Evolutionary conservation across 768 basidiomycete species (phyloP).

Genomic region (Hirschioporus abietinus): DNA sequence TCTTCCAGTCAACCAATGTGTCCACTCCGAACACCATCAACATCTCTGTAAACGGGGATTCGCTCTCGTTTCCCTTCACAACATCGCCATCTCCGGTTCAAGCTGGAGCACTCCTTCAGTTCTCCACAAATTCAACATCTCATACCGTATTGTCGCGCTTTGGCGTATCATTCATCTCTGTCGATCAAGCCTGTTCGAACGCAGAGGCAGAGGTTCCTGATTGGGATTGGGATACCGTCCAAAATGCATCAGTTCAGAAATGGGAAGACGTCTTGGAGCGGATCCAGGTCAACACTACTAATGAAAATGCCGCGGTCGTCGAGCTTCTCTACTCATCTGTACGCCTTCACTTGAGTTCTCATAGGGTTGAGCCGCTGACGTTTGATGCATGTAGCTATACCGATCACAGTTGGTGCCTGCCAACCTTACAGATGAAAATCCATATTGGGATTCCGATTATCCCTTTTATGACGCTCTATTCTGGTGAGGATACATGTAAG

Average conservation of each 20-base stretch:
- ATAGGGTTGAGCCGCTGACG: neutral
- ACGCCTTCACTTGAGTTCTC: constrained; percentile 9
- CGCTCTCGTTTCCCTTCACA: constrained; percentile 34
- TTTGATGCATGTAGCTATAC: constrained; percentile 35
- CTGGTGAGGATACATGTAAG: constrained; percentile 29
- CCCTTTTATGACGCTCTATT: constrained; percentile 50
- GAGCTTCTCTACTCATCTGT: constrained; percentile 46
- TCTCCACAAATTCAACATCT: constrained; percentile 24
- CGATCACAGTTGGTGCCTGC: constrained; percentile 46
- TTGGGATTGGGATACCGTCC: constrained; percentile 41
- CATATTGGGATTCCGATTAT: constrained; percentile 40
- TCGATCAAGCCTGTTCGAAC: constrained; percentile 20
- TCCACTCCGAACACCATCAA: constrained; percentile 30
- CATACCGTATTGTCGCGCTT: constrained; percentile 22
- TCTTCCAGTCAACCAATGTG: constrained; percentile 33
- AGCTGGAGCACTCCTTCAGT: constrained; percentile 40
- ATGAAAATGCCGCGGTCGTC: constrained; percentile 37
- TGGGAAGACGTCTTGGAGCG: constrained; percentile 42
- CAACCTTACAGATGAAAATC: constrained; percentile 45
- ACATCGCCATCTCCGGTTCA: constrained; percentile 32
- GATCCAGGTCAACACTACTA: constrained; percentile 27
- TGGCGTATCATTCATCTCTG: constrained; percentile 21
- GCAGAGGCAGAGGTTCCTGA: constrained; percentile 20
- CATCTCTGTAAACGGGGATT: constrained; percentile 26
- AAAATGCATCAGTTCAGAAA: constrained; percentile 29